Base-by-base conservation (phyloP, 192 early-diverging fungal genomes). In the Coemansia sp. region DNA sequence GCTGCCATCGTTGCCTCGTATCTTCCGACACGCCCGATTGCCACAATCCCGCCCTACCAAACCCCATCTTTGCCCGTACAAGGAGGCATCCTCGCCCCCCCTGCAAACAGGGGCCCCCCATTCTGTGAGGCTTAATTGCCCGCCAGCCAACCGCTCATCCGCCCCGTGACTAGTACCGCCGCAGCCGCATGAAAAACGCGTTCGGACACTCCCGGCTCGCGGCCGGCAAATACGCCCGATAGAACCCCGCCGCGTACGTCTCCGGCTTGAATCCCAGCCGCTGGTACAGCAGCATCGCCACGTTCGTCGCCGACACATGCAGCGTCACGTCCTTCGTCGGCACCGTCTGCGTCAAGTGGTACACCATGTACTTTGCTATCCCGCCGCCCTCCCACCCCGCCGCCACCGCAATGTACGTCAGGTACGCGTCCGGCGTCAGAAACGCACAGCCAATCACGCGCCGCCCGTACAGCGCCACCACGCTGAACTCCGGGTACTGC, bases 201-300 rank as follows among this genome's bases (percentile, higher is more conserved):
- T 93, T 93, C 39, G 87, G 87, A 55, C 88, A 90, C 35, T 80
- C 82, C 7, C 62, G 49, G 63, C 87, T 90, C 15, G 85, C 73
- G 10, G 78, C 59, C 1, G 92, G 87, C 14, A 94, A 57, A 62
- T 94, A 94, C 63, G 91, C 84, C 65, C 90, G 86, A 68, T 97
- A 94, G 67, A 97, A 97, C 43, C 86, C 83, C 11, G 92, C 84
- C 42, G 90, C 79, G 65, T 91, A 97, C 55, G 90, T 84, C 50
- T 97, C 94, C 1, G 94, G 87, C 68, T 97, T 97, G 66, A 94
- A 97, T 10, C 94, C 92, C 65, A 93, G 83, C 58, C 83, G 86
- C 69, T 95, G 92, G 64, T 95, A 95, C 48, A 94, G 78, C 29
- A 94, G 81, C 90, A 94, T 93, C 17, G 94, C 92, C 30, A 81